Base-by-base conservation (phyloP, 495 filamentous ascomycete genomes). In the Chaetomium tenue region DNA sequence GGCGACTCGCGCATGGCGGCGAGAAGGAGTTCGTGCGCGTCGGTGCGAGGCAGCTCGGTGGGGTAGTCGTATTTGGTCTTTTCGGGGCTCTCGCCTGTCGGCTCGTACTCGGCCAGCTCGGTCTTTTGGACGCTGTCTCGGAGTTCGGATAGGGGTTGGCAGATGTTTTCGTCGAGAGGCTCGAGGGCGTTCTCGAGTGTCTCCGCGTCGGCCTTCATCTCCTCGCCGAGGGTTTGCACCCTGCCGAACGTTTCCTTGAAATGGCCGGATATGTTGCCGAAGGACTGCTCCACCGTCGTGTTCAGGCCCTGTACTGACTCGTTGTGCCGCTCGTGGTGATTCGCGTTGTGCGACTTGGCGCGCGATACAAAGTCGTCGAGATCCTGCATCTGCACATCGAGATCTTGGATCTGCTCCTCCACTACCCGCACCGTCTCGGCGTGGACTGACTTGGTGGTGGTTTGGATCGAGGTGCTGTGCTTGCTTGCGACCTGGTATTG, bases 401-500 rank as follows among this genome's bases (percentile, higher is more conserved):
- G 89, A 63, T 95, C 88, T 46, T 82, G 83, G 78, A 96, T 89
- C 74, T 98, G 95, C 28, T 87, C 88, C 71, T 93, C 89, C 12
- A 97, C 93, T 68, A 96, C 94, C 1, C 87, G 87, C 22, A 96
- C 86, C 0, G 93, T 96, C 75, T 96, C 89, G n/a, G 90, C 88
- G 64, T 98, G 92, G 12, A 98, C 91, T 0, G 91, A 90, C 60
- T 89, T 88, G 1, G 93, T 95, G 0, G 89, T 88, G 2, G 82
- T 82, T 65, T 91, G 89, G 64, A 98, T 92, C 3, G 89, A 87
- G 1, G 77, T 83, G 66, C 90, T 93, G 68, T 91, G 89, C 66
- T 89, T 83, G 65, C 93, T 90, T 28, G 93, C 91, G 15, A 76
- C 72, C 90, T 94, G 61, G 5, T 23, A 66, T 5, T 55, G 60